Base-by-base conservation (phyloP, 208 protist species). In the Crithidia expoeki region DNA sequence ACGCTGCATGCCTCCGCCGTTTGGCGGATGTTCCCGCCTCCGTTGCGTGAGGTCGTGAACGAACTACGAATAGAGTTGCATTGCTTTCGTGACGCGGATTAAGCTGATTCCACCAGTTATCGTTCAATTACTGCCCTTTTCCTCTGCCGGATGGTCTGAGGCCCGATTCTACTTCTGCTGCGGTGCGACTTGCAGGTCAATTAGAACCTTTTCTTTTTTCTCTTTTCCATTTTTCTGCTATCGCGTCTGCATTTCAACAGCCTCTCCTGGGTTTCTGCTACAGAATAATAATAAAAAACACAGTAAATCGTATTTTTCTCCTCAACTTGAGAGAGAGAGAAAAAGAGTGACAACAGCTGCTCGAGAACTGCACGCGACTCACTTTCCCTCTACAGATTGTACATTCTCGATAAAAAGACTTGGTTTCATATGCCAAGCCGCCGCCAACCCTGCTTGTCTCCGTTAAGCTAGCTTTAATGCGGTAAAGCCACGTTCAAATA, bases 141-240 rank as follows among this genome's bases (percentile, higher is more conserved):
- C 12, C 36, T 12, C 36, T 12, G 36, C 36, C 5, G 36, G 9
- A 40, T 40, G 36, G 36, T 40, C 12, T 40, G 36, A 40, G 36
- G 12, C 5, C 36, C 5, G 36, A 40, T 40, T 40, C 12, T 40
- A 12, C 12, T 59, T 51, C 47, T 46, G 34, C n/a, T 42, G 11
- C 21, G 14, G n/a, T n/a, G n/a, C n/a, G n/a, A n/a, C n/a, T n/a
- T n/a, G n/a, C n/a, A n/a, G n/a, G n/a, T n/a, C n/a, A n/a, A n/a
- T n/a, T 55, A 25, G 16, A 30, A 61, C 11, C 21, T 42, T 47
- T 23, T 36, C 38, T 19, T n/a, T 62, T 69, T 34, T 58, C 65
- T 67, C 17, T 77, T 27, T 49, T 25, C 47, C 38, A 17, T 14
- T 7, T 34, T n/a, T 73, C 50, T 51, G 38, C 46, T 65, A 57